Conservation (phyloP, 2,329 filamentous ascomycete species). For the Fusarium odoratissimum region DNA sequence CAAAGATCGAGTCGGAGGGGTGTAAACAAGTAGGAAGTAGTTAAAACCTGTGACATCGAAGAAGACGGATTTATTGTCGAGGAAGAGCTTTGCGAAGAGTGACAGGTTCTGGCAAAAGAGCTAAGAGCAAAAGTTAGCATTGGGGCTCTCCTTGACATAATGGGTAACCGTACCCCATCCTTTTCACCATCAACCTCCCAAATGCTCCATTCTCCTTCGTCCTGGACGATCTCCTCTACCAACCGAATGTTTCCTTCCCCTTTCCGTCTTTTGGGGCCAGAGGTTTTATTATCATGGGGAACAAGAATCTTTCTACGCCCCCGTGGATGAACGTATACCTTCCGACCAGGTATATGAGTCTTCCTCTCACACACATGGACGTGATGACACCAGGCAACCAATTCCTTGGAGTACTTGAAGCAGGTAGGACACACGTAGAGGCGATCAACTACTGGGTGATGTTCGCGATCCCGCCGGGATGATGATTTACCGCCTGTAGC, state of each 20-base stretch:
- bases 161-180: conserved; percentile 68
- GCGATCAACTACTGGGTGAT: conserved; percentile 66
- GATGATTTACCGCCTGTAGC: conserved; percentile 40
- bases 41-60: conserved; percentile 96
- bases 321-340: conserved; percentile 76
- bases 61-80: conserved; percentile 98
- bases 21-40: conserved; percentile 91
- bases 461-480: conserved; percentile 51
- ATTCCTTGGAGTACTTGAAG: conserved; percentile 86
- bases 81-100: conserved; percentile 95
- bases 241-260: conserved; percentile 52
- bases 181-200: conserved; percentile 94
- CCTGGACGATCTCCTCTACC: conserved; percentile 58
- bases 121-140: conserved; percentile 49
- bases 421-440: conserved; percentile 92
- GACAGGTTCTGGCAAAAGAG: conserved; percentile 96
- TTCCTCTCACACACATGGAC: conserved; percentile 66
- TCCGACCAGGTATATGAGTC: conserved; percentile 70
- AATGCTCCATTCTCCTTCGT: conserved; percentile 83
- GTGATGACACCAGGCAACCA: conserved; percentile 69
- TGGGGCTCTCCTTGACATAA: not conserved
- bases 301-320: conserved; percentile 56
- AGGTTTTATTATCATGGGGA: conserved; percentile 46
- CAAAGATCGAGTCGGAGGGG: conserved; percentile 53
- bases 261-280: conserved; percentile 53